Percentiles rank a stretch among this genome's conserved stretches.
phyloP scores from a whole-genome alignment of 176 grass and related monocot genomes.

The Aegilops tauschii region DNA sequence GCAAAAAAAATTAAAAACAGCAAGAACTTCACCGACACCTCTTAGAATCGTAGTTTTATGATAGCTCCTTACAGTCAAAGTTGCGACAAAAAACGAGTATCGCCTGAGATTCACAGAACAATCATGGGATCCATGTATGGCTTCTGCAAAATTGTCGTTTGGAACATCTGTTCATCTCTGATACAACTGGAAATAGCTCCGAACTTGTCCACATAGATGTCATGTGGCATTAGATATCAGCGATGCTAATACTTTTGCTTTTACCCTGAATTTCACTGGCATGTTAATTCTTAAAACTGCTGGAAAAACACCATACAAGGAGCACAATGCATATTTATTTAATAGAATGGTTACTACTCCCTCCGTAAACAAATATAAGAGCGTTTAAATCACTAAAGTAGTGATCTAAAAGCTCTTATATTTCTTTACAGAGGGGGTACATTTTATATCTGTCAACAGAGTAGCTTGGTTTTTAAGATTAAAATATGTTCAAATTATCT shows the following conservation, averaged over 20 bases:
- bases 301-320: not conserved
- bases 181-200: not conserved
- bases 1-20: not conserved
- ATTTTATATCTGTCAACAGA: slow-evolving; percentile 2
- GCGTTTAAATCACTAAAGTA: no score
- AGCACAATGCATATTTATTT: not conserved
- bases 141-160: not conserved
- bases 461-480: not conserved
- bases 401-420: no score
- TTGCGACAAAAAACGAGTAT: not conserved
- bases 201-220: not conserved
- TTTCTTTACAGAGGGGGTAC: no score
- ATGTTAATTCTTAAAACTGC: slow-evolving; percentile 1
- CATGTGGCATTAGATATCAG: not conserved
- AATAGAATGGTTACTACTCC: not conserved
- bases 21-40: not conserved
- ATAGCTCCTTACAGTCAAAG: not conserved
- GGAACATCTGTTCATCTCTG: not conserved
- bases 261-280: not conserved
- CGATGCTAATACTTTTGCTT: not conserved
- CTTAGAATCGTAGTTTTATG: not conserved
- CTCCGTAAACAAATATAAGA: no score
- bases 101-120: not conserved
- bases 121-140: not conserved
- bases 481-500: not conserved